Base-by-base conservation (phyloP, 495 filamentous ascomycete species). In the Staphylotrichum tortipilum region DNA sequence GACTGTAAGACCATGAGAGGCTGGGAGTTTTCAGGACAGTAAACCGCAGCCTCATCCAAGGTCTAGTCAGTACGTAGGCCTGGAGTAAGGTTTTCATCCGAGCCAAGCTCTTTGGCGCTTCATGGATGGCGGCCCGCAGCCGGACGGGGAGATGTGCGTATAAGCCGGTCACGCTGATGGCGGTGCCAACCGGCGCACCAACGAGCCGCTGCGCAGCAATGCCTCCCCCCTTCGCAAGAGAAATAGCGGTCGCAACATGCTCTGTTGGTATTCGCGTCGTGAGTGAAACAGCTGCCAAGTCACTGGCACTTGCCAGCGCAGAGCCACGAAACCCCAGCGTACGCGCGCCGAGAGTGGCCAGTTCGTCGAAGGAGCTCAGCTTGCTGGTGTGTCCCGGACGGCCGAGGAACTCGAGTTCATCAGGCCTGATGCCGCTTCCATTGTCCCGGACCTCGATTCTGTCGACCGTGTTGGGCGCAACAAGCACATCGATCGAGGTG, bases 381-480 rank as follows among this genome's bases (percentile, higher is more conserved):
- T 98, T 98, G 74, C 89, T 95, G 0, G 92, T 96, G 56, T 80
- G 84, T 34, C 85, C 75, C 24, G 79, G 79, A 53, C 73, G 78
- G 49, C 85, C 87, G 4, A 94, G 72, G 34, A 77, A 49, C 9
- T 78, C 70, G 44, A 84, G 81, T 61, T 96, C 89, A 5, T 78
- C 78, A 2, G 76, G 69, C 9, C 76, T 62, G 51, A 98, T 94
- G 1, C 92, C 92, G 52, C 80, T 67, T 19, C 92, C 92, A 67
- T 95, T 94, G 65, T 98, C 92, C 50, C 85, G 84, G 47, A 96
- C 82, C 54, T 91, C 86, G 39, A 98, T 83, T n/a, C 78, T 71
- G 62, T 91, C 86, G 11, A 96, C 61, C 0, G 84, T 80, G 54
- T 96, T 89, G 21, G 71, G 56, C 2, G 87, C 84, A 23, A 95